Conservation (phyloP, 2,329 filamentous ascomycete species). For the Fusarium liriodendri region DNA sequence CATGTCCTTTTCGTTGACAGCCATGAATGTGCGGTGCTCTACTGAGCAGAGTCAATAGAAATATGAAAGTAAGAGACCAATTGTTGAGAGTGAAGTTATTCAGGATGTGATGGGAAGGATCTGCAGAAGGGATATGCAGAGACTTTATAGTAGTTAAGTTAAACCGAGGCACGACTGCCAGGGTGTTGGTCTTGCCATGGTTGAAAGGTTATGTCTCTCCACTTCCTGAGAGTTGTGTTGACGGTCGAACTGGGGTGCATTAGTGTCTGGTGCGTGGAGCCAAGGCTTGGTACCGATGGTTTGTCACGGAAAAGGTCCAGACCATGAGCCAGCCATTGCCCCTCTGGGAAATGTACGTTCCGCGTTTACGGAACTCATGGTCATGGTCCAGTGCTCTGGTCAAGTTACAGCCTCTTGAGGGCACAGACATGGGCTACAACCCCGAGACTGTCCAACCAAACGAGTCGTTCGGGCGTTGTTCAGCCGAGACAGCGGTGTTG, state of each 20-base stretch:
- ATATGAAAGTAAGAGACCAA: background rate
- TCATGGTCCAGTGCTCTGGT: background rate
- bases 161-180: background rate
- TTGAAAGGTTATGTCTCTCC: background rate
- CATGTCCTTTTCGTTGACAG: background rate
- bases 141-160: background rate
- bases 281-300: background rate
- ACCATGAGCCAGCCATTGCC: background rate
- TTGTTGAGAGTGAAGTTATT: background rate
- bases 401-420: background rate
- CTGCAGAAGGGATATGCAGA: background rate
- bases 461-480: background rate
- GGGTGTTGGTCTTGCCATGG: background rate
- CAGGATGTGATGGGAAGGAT: background rate
- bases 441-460: background rate
- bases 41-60: background rate
- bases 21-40: background rate
- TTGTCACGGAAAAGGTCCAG: background rate
- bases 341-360: background rate
- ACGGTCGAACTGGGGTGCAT: background rate
- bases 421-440: background rate
- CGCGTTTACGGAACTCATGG: background rate
- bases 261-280: background rate
- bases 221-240: background rate
- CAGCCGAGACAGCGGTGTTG: background rate